Base-by-base conservation (phyloP, 75 land plant species). In the Pinus tabuliformis region DNA sequence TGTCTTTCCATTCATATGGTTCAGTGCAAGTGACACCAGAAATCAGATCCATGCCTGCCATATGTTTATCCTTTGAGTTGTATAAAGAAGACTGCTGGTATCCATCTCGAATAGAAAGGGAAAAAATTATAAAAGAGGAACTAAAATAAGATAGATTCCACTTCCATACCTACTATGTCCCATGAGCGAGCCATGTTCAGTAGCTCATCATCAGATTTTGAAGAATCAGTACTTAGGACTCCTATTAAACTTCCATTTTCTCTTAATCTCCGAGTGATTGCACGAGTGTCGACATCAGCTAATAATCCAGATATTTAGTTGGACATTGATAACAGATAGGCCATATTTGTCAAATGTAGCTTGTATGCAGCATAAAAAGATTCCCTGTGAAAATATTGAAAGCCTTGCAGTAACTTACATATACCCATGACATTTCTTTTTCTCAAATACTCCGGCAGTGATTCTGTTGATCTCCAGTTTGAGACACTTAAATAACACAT, bases 241-340 rank as follows among this genome's bases (percentile, higher is more conserved):
- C 99, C 99, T 65, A 90, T 89, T 61, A 94, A 86, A 81, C 99
- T 96, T 72, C 99, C 97, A 70, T 91, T 97, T 81, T 96, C 81
- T 70, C 99, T 85, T 37, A 96, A 80, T 73, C 97, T 85, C n/a
- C 98, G 97, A 42, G 99, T 96, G 36, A 96, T 96, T 61, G 99
- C 99, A 54, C 97, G 97, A 15, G 99, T 96, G 79, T 96, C 99
- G 30, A 96, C 93, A 86, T 94, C 99, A 85, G 91, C 99, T 96
- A 78, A 64, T 39, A 13, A n/a, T 72, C 22, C 49, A 57, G 16
- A 83, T 57, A 49, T 56, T 42, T 54, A 79, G 28, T 45, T 59
- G 22, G 70, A 73, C 30, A 15, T 63, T 33, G 30, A 63, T 36
- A 30, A 60, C 42, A 33, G 2, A 57, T 73, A 7, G 54, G 11